Conservation (phyloP, 129 eudicot genomes). For the Flaveria linearis region DNA sequence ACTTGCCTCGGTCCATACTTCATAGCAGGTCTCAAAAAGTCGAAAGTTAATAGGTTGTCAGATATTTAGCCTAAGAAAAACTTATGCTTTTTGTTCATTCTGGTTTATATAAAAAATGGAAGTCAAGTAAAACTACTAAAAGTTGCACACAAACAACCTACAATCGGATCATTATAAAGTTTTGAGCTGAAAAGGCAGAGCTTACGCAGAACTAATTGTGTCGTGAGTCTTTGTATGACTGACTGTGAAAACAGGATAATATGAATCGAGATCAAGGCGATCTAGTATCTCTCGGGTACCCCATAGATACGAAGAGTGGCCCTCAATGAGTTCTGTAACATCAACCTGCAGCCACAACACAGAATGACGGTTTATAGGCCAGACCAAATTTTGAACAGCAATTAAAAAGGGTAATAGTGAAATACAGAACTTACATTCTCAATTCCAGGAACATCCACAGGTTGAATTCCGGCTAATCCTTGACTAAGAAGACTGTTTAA, state of each 20-base stretch:
- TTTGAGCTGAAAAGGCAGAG: background rate
- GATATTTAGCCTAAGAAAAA: too few relatives aligned
- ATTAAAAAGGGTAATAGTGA: background rate
- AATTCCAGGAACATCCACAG: constrained; percentile 83
- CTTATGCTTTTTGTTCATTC: too few relatives aligned
- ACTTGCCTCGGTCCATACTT: too few relatives aligned
- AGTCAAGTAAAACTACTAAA: constrained; percentile 2
- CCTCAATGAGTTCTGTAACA: constrained; percentile 77
- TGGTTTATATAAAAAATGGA: background rate
- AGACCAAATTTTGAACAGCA: background rate
- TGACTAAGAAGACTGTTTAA: constrained; percentile 70
- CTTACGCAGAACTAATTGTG: background rate
- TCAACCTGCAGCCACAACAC: constrained; percentile 60
- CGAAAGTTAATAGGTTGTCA: too few relatives aligned
- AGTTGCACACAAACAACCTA: background rate
- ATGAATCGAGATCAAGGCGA: constrained; percentile 72
- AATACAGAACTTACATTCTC: constrained; percentile 65
- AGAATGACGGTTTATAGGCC: background rate
- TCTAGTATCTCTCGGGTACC: constrained; percentile 72
- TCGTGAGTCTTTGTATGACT: constrained; percentile 24
- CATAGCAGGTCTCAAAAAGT: too few relatives aligned
- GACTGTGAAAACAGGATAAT: constrained; percentile 65
- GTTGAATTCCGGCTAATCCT: constrained; percentile 95
- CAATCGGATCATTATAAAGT: background rate
- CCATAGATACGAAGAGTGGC: constrained; percentile 93